Base-by-base conservation (phyloP, 768 basidiomycete species). In the Pleurotus platypus region DNA sequence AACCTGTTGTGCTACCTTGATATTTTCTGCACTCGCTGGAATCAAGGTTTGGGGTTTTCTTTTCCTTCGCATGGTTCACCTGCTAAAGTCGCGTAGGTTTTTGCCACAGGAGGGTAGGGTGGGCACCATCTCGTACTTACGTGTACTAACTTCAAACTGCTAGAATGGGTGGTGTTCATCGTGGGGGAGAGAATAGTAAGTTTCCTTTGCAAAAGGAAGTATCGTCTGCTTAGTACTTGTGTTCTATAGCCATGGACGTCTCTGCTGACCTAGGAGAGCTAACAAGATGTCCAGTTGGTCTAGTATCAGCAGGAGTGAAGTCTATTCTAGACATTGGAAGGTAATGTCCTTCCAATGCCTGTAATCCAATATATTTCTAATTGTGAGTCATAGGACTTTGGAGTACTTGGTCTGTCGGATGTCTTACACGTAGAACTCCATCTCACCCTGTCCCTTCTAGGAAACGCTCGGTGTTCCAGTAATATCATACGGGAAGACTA, bases 391-490 rank as follows among this genome's bases (percentile, higher is more conserved):
- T 42, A 54, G 51, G 51, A 54, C 51, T n/a, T 26, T 54, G 22
- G 51, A 54, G 27, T 54, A 54, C 20, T 12, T 54, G 37, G 51
- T 54, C 1, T 7, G 51, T 20, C 15, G 18, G 22, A n/a, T 37
- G 16, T 6, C 30, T 9, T 35, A 3, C 30, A 9, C 30, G 30
- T 9, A 35, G 30, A 35, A 35, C 11, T 3, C 8, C 30, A 11
- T 35, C 30, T 35, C 30, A 35, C 9, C 7, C 24, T 11, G 37
- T 38, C 4, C 22, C 6, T 27, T 57, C 24, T 61, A 96, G 94
- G 96, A 98, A 83, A 95, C 95, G 0, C 83, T 95, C 38, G 96
- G 96, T 2, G 93, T 98, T 11, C 92, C 93, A 2, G 94, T 97
- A 1, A 69, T 95, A 3, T 82, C 92, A 0, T 95, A 90, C 63